Conservation (phyloP, 352 stramenopile genomes). For the Phytopythium litorale region DNA sequence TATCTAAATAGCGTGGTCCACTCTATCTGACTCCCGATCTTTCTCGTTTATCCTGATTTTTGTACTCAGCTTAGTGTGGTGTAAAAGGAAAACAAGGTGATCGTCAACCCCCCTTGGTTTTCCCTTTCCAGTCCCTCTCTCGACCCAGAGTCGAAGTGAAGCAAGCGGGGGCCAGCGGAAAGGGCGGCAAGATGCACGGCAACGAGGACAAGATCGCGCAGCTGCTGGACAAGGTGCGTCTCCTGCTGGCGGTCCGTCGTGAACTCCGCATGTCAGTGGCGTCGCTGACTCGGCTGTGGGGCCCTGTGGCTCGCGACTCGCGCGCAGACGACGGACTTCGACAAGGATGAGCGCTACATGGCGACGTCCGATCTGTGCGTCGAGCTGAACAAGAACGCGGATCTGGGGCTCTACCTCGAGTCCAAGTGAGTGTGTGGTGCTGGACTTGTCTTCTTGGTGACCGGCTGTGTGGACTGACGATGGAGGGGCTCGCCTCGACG, state of each 20-base stretch:
- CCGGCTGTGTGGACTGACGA: not conserved
- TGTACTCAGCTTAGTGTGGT: too few relatives aligned
- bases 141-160: not conserved
- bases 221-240: constrained; percentile 71
- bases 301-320: not conserved
- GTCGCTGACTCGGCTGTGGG: not conserved
- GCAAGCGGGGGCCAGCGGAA: not conserved
- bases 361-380: constrained; percentile 97
- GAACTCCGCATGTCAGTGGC: not conserved
- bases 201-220: constrained; percentile 78
- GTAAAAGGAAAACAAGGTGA: too few relatives aligned
- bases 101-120: too few relatives aligned
- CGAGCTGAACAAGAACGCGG: constrained; percentile 93
- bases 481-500: not conserved
- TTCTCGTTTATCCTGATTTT: too few relatives aligned
- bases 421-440: constrained; percentile 54
- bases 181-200: constrained; percentile 37
- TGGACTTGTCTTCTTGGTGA: not conserved
- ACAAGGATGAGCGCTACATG: constrained; percentile 99
- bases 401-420: constrained; percentile 82
- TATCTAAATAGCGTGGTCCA: too few relatives aligned
- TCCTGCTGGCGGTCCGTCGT: not conserved
- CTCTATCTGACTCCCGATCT: too few relatives aligned
- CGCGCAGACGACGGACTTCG: constrained; percentile 76
- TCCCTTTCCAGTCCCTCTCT: too few relatives aligned